phyloP scores from a whole-genome alignment of 352 stramenopile genomes.

The Ophiocytium majus region DNA sequence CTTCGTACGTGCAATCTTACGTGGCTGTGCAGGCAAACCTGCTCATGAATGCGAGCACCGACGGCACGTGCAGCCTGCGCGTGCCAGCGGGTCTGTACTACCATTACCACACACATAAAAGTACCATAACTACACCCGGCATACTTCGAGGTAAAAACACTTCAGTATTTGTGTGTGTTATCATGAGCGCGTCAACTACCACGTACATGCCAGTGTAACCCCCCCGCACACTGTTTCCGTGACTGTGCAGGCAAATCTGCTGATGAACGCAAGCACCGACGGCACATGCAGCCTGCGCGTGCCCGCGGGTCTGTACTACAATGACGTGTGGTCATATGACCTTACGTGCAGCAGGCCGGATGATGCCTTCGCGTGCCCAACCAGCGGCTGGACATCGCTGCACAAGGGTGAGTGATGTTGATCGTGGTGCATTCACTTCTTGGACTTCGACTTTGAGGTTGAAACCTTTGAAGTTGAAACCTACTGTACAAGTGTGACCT shows the following conservation, averaged over 20 bases:
- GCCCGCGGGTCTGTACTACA: constrained; percentile 83
- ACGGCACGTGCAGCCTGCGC: too few relatives aligned
- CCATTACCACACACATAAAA: neutral
- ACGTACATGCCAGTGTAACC: constrained; percentile 59
- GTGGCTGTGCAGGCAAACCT: too few relatives aligned
- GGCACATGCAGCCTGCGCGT: constrained; percentile 59
- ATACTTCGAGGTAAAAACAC: neutral
- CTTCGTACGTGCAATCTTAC: too few relatives aligned
- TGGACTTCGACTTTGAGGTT: too few relatives aligned
- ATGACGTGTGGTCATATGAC: constrained; percentile 93
- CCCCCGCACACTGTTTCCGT: too few relatives aligned
- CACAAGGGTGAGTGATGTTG: neutral
- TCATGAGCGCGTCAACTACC: constrained; percentile 57
- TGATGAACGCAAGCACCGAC: too few relatives aligned
- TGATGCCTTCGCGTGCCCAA: neutral
- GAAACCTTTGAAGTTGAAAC: too few relatives aligned
- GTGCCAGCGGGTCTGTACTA: too few relatives aligned
- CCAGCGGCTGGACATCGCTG: neutral
- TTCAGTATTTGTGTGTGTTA: neutral
- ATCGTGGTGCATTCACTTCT: too few relatives aligned
- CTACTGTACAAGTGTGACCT: too few relatives aligned
- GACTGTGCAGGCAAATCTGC: too few relatives aligned
- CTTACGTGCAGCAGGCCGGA: constrained; percentile 65
- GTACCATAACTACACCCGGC: neutral
- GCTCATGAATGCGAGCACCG: too few relatives aligned